Base-by-base conservation (phyloP, 2,329 filamentous ascomycete genomes). In the Didymella pinodella region DNA sequence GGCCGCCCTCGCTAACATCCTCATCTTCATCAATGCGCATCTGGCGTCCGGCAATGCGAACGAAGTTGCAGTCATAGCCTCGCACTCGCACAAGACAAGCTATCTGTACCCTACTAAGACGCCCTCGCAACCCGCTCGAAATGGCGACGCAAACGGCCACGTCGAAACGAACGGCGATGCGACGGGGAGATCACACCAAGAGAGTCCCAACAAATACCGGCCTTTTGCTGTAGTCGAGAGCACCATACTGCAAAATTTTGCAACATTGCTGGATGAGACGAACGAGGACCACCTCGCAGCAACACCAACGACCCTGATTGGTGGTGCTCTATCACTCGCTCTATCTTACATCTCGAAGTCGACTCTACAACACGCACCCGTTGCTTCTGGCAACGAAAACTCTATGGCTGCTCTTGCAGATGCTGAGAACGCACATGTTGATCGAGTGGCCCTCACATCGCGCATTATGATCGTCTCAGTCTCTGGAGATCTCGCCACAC, bases 21-120 rank as follows among this genome's bases (percentile, higher is more conserved):
- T 98, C 71, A 90, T 99, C 81, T 98, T 97, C 80, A 89, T 97
- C 80, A 98, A 99, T 78, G 92, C 94, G 54, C 96, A 99, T 75
- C 85, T 99, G 31, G 93, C 95, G 66, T 93, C 94, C 75, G 96
- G 93, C 78, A 94, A 95, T 77, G 87, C 91, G 54, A 98, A 98
- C 79, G 91, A 94, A 76, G 91, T 98, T 48, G 93, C 93, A 61
- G 86, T 99, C 16, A 87, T 99, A 62, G 95, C 94, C 32, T 92
- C 92, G 8, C 95, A 99, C 75, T 89, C 88, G 65, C 90, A 95
- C 72, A 88, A 90, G 63, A 92, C 94, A 56, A 85, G 89, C 72
- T 99, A 93, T 88, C 88, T 99, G 4, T 98, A 97, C 72, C 95
- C 95, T 2, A 81, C 82, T 2, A 80, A 82, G 0, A 49, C 65